Conservation (phyloP, 164 flowering plant genomes). For the Pachysandra terminalis region DNA sequence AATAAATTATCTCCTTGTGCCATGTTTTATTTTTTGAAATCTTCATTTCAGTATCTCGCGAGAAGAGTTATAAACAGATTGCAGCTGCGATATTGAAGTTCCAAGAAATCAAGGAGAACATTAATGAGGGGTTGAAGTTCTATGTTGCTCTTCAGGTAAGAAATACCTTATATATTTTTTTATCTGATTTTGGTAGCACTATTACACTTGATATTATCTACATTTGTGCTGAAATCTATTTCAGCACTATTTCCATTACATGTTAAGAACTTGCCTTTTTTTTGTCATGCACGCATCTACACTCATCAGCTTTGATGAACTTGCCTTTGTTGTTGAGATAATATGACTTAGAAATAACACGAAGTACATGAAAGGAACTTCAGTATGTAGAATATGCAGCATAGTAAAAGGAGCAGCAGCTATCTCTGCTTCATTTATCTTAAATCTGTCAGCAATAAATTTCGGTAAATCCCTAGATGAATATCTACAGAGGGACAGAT, state of each 20-base stretch:
- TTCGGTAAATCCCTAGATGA: background rate
- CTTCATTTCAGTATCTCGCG: conserved; percentile 68
- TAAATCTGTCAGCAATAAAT: background rate
- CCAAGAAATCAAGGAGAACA: conserved; percentile 92
- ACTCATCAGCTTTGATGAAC: background rate
- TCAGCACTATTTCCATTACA: too few species aligned
- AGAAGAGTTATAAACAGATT: conserved; percentile 83
- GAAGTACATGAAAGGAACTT: background rate
- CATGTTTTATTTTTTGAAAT: conserved; percentile 2
- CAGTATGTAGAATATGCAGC: background rate
- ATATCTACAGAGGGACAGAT: too few species aligned
- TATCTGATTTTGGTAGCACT: background rate
- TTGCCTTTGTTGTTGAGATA: background rate
- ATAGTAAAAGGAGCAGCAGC: background rate
- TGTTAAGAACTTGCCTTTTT: too few species aligned
- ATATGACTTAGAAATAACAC: background rate
- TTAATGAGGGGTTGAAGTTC: conserved; percentile 92
- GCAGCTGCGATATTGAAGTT: conserved; percentile 85
- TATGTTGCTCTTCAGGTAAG: conserved; percentile 94
- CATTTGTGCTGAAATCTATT: too few species aligned
- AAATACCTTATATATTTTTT: background rate
- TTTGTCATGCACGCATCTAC: background rate
- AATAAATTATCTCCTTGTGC: too few species aligned
- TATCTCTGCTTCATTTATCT: background rate
- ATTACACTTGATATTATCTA: background rate